phyloP scores from a whole-genome alignment of 2,329 filamentous ascomycete species.

The Raffaelea arxii region DNA sequence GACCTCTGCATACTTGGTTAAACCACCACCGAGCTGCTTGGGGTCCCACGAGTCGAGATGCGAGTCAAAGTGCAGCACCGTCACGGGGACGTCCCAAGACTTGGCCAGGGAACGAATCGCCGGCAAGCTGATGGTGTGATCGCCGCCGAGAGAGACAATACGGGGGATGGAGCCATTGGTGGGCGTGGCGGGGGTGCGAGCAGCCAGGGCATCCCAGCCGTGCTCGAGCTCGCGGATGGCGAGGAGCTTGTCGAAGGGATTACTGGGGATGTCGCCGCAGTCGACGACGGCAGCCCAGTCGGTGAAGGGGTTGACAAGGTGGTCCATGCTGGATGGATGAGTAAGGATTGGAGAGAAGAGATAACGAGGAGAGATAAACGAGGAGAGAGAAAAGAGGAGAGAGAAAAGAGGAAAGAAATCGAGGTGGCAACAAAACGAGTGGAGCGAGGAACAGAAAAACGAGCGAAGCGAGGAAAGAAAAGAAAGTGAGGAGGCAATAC shows the following conservation, averaged over 20 bases:
- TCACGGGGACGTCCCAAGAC: conserved; percentile 5
- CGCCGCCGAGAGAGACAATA: conserved; percentile 6
- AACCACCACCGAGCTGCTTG: conserved; percentile 33
- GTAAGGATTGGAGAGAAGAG: not conserved
- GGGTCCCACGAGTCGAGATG: conserved; percentile 62
- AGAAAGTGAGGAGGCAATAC: not conserved
- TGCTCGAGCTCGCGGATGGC: conserved; percentile 67
- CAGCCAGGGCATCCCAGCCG: conserved; percentile 18
- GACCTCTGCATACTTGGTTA: conserved; percentile 47
- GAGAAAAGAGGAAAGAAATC: no score
- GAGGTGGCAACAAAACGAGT: no score
- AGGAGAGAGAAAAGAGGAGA: no score
- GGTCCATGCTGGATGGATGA: conserved; percentile 7
- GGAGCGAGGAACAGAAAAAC: no score
- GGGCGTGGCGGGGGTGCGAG: not conserved
- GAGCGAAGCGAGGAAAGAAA: no score
- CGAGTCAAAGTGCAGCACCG: conserved; percentile 53
- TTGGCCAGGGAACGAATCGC: conserved; percentile 3
- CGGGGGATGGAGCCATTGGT: conserved; percentile 1
- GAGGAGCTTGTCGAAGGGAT: conserved; percentile 66
- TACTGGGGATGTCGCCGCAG: conserved; percentile 70
- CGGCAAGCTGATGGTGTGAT: conserved; percentile 7
- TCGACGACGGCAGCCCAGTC: conserved; percentile 66
- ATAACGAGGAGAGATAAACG: not conserved
- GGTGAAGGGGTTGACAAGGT: conserved; percentile 48